These are phyloP conservation scores for Zychaea mexicana DNA, from an alignment of 371 early-diverging fungal genomes.

Conservation along the genomic window DNA sequence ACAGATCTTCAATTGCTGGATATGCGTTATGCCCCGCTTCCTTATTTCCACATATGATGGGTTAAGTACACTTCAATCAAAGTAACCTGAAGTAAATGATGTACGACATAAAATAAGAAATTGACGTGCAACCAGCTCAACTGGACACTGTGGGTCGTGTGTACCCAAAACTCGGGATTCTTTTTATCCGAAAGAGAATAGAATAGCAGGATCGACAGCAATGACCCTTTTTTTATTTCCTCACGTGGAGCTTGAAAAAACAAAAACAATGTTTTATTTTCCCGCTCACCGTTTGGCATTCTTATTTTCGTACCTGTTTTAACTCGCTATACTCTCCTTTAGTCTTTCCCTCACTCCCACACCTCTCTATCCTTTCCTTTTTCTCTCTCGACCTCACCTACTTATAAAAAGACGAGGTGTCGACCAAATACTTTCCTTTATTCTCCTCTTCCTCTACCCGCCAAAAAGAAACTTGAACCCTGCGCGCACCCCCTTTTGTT, in stretches of 20 bases:
- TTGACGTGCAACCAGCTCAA: neutral
- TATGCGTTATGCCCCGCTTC: no score
- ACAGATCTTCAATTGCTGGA: no score
- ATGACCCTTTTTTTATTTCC: neutral
- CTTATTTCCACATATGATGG: no score
- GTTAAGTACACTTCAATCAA: no score
- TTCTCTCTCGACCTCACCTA: no score
- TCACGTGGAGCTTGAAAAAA: conserved; percentile 2
- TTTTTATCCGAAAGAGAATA: neutral
- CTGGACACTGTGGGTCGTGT: no score
- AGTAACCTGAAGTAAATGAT: neutral
- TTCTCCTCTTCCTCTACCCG: no score
- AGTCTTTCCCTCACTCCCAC: neutral
- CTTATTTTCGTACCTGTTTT: neutral
- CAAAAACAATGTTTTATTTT: neutral
- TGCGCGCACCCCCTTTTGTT: no score
- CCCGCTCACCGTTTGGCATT: neutral
- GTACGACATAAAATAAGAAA: neutral
- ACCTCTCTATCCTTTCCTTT: neutral
- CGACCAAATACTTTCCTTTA: neutral
- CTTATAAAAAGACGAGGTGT: no score
- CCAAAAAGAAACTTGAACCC: no score
- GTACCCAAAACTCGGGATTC: neutral
- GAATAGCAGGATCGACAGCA: neutral
- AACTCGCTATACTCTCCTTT: neutral